A percentile compares a stretch with the other conserved stretches of the same genome.
Conservation (phyloP, 2,329 filamentous ascomycete genomes). For the Neofusicoccum sp. region DNA sequence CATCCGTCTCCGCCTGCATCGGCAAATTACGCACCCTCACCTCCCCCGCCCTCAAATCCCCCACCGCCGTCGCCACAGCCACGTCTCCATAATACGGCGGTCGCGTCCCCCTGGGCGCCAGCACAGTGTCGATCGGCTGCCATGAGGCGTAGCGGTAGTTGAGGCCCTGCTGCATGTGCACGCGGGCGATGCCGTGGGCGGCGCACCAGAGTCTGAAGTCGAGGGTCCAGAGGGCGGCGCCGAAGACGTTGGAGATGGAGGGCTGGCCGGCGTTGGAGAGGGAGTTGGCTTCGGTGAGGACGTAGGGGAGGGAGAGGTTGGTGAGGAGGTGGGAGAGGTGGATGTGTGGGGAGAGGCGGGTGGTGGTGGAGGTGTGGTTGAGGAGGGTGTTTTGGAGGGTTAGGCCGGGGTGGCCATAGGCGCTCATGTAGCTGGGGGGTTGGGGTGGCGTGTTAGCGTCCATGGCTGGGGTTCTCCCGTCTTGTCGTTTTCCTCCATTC, state of each 20-base stretch:
- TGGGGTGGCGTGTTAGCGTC: not conserved
- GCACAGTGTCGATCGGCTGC: constrained; percentile 60
- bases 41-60: constrained; percentile 39
- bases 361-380: constrained; percentile 61
- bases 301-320: constrained; percentile 50
- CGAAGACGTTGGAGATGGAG: constrained; percentile 66
- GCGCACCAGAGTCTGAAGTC: constrained; percentile 65
- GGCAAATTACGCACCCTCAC: constrained; percentile 55
- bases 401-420: constrained; percentile 61
- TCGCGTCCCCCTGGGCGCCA: constrained; percentile 59
- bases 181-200: constrained; percentile 56
- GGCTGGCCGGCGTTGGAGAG: constrained; percentile 64
- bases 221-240: constrained; percentile 65
- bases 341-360: constrained; percentile 53
- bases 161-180: constrained; percentile 67
- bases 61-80: constrained; percentile 60
- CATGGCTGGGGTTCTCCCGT: not conserved
- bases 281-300: constrained; percentile 65
- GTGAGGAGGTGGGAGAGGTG: constrained; percentile 50
- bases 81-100: constrained; percentile 67
- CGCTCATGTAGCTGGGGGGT: constrained; percentile 60
- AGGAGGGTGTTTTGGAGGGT: constrained; percentile 65
- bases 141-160: constrained; percentile 64
- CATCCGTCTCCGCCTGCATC: constrained; percentile 45
- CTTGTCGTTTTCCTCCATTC: constrained; percentile 11